A percentile compares a stretch with the other conserved stretches of the same genome.
phyloP scores from a whole-genome alignment of 306 rosid genomes.

The Pueraria montana region DNA sequence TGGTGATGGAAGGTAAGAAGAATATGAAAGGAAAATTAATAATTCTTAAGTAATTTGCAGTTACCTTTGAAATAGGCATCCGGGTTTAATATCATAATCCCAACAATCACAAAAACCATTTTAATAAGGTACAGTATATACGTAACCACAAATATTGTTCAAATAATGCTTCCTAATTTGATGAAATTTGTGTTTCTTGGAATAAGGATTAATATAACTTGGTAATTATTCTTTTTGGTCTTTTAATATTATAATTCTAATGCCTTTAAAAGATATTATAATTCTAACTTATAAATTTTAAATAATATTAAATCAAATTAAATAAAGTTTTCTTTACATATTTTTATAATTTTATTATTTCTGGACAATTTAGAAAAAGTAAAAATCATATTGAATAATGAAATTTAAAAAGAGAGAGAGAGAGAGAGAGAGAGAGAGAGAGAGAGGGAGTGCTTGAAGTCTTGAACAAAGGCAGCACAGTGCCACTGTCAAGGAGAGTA shows the following conservation, averaged over 20 bases:
- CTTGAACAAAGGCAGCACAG: not conserved
- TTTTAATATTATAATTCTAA: too few species aligned
- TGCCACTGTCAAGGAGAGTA: not conserved
- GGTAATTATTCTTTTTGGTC: not conserved
- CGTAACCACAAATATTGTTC: not conserved
- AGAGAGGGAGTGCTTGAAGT: too few species aligned
- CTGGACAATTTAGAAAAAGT: not conserved
- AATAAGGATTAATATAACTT: conserved; percentile 3
- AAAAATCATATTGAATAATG: not conserved
- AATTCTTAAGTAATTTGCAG: not conserved
- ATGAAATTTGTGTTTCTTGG: not conserved
- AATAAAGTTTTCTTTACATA: not conserved
- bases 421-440: too few species aligned
- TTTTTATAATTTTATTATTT: too few species aligned
- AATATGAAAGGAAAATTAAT: not conserved
- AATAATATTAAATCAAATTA: too few species aligned
- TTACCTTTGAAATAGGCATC: not conserved
- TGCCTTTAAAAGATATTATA: too few species aligned
- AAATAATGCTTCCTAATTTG: not conserved
- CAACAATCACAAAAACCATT: conserved; percentile 11
- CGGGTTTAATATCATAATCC: not conserved
- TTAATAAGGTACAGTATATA: not conserved
- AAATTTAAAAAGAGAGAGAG: too few species aligned
- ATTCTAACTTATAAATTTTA: too few species aligned
- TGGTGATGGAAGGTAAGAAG: conserved; percentile 1